A percentile compares a stretch with the other conserved stretches of the same genome.
phyloP scores from a whole-genome alignment of 1,284 basidiomycete genomes.

The Rhodofomes roseus region DNA sequence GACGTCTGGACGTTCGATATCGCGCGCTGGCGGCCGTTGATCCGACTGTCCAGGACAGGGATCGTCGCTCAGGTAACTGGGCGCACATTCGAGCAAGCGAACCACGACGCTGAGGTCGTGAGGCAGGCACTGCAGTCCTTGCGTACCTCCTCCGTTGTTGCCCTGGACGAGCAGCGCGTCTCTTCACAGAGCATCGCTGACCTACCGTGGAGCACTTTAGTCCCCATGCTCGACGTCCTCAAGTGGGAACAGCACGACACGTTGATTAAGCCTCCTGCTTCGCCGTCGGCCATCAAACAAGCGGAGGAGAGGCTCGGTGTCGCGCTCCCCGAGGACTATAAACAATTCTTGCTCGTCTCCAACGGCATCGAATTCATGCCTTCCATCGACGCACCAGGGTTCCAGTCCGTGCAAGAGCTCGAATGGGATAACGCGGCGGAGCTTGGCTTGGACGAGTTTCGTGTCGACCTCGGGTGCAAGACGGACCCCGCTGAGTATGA shows the following conservation, averaged over 20 bases:
- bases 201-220: background rate
- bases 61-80: background rate
- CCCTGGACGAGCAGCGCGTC: background rate
- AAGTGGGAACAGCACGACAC: background rate
- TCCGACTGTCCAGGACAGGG: background rate
- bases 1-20: background rate
- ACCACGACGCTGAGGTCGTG: background rate
- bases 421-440: background rate
- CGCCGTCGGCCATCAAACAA: background rate
- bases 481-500: background rate
- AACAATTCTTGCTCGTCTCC: background rate
- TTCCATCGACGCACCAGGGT: background rate
- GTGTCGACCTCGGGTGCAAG: background rate
- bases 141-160: background rate
- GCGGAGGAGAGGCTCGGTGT: background rate
- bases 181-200: background rate
- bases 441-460: background rate
- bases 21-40: background rate
- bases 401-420: background rate
- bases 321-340: background rate
- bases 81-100: background rate
- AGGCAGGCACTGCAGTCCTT: background rate
- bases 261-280: background rate
- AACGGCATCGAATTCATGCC: background rate
- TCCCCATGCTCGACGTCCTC: background rate